These are phyloP conservation scores for Lactuca saligna DNA, from an alignment of 129 eudicot genomes.

Conservation along the genomic window DNA sequence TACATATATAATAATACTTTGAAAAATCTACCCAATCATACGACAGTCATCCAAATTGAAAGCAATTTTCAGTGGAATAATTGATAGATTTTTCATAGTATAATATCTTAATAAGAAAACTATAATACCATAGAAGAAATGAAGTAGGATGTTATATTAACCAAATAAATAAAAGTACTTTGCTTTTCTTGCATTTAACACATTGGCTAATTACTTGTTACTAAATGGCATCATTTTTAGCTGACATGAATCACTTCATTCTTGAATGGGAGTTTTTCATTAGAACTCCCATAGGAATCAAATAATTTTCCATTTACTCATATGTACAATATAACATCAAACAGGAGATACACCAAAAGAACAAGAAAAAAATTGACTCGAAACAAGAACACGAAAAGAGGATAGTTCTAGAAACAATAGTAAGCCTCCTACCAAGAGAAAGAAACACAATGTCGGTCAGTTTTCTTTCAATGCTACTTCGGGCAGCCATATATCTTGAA, in stretches of 20 bases:
- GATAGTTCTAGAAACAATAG: constrained; percentile 86
- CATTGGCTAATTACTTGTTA: no score
- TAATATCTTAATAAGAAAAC: not conserved
- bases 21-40: no score
- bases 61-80: not conserved
- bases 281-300: not conserved
- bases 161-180: not conserved
- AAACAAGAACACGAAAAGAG: constrained; percentile 83
- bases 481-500: constrained; percentile 74
- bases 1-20: no score
- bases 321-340: constrained; percentile 12
- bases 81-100: not conserved
- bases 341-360: constrained; percentile 79
- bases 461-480: constrained; percentile 85
- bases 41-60: no score
- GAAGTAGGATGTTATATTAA: not conserved
- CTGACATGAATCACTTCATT: no score
- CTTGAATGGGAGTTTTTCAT: not conserved
- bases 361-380: constrained; percentile 62
- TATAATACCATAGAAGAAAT: no score
- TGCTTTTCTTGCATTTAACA: not conserved
- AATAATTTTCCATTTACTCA: not conserved
- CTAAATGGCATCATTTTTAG: no score
- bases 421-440: constrained; percentile 85
- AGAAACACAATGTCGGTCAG: constrained; percentile 76